Base-by-base conservation (phyloP, 805 yeast genomes). In the Ogataea paraovalis region DNA sequence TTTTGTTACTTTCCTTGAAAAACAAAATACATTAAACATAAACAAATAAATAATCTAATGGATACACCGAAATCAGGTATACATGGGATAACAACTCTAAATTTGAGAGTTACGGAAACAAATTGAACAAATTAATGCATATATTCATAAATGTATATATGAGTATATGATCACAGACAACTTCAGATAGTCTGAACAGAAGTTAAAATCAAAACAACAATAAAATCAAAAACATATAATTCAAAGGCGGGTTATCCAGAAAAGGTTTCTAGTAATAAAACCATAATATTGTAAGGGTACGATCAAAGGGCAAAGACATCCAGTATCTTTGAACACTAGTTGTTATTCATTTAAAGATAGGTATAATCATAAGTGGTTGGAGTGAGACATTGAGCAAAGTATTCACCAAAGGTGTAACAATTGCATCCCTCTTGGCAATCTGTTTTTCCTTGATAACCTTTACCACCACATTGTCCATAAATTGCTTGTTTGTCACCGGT, bases 391-490 rank as follows among this genome's bases (percentile, higher is more conserved):
- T 48, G 51, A 18, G 46, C 43, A 40, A 38, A 48, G 14, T 39
- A 48, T 4, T 37, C 51, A 27, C 46, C 46, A n/a, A 44, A 38
- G 6, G 21, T 23, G 3, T 45, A 44, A 36, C 51, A 48, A 2
- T 22, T 20, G n/a, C 43, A 41, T 42, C 51, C 51, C 8, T 40
- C 40, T 19, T 46, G 48, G 42, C 51, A 48, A 10, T 21, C 28
- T 3, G 34, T 38, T 6, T 32, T 9, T 38, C 51, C 51, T 2
- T 41, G 7, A 41, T 32, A 45, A 23, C 41, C 38, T 9, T n/a
- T 41, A 48, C 51, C 51, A 41, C 51, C 51, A 42, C 51, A 48
- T 45, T 48, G 51, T 2, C 43, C 43, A 16, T 48, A 48, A 18
- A 45, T 21, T 2, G 45, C 3, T 12, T 33, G 38, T 18, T 32